A percentile compares a stretch with the other conserved stretches of the same genome.
phyloP scores from a whole-genome alignment of 2,329 filamentous ascomycete genomes.

The Exophiala phaeomuriformis region DNA sequence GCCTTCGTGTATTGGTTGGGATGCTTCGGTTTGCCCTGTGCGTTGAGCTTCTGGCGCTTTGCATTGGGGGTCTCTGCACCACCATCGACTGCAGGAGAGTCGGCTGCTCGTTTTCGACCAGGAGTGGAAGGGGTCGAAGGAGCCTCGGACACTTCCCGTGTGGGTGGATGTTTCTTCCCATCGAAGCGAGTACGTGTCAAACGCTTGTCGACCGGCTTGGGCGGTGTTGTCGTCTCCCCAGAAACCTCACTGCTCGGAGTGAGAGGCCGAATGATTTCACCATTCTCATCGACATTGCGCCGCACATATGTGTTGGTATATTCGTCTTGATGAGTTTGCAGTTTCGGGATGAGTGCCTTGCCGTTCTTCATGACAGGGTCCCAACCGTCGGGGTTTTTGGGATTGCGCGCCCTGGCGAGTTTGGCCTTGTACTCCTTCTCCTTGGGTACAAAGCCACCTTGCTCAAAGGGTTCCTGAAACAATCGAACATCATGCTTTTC shows the following conservation, averaged over 20 bases:
- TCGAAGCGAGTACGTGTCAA: conserved; percentile 23
- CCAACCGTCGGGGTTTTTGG: conserved; percentile 37
- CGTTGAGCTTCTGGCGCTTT: conserved; percentile 23
- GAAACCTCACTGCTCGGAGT: conserved; percentile 16
- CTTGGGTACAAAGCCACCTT: conserved; percentile 43
- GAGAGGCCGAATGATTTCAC: conserved; percentile 16
- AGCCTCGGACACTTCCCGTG: conserved; percentile 22
- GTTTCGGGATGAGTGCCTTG: conserved; percentile 16
- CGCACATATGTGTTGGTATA: conserved; percentile 22
- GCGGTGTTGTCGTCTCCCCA: conserved; percentile 7
- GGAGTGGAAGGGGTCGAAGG: conserved; percentile 19
- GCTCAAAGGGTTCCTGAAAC: conserved; percentile 51
- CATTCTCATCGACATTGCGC: conserved; percentile 19
- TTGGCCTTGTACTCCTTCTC: conserved; percentile 38
- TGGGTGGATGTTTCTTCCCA: conserved; percentile 24
- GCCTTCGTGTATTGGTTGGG: conserved; percentile 25
- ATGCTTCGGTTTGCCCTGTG: conserved; percentile 17
- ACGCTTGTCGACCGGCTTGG: conserved; percentile 20
- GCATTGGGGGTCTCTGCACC: conserved; percentile 18
- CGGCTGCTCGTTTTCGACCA: conserved; percentile 12
- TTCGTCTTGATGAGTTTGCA: conserved; percentile 21
- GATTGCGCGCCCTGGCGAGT: conserved; percentile 31
- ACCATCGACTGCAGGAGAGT: conserved; percentile 12
- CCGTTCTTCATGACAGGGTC: conserved; percentile 33
- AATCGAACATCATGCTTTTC: conserved; percentile 35